These are phyloP conservation scores for Saprolegnia diclina DNA, from an alignment of 352 stramenopile genomes.

Conservation along the genomic window DNA sequence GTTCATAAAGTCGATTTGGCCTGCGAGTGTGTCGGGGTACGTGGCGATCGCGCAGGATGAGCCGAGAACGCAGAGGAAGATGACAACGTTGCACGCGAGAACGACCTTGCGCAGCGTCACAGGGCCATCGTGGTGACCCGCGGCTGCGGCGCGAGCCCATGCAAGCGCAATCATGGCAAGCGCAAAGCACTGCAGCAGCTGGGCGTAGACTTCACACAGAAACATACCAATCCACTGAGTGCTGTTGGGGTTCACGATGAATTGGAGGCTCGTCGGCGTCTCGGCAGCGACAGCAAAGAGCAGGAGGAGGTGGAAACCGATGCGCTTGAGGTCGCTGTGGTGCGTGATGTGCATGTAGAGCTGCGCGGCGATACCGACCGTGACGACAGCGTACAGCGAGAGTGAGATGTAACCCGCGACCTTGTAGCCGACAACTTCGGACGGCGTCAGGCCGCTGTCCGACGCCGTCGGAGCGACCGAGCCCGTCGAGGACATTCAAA, in stretches of 20 bases:
- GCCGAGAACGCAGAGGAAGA: slow-evolving; percentile 32
- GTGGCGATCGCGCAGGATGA: slow-evolving; percentile 49
- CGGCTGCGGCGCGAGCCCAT: neutral
- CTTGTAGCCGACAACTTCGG: slow-evolving; percentile 4
- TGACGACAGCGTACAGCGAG: neutral
- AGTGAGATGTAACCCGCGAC: neutral
- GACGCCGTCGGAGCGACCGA: too few relatives aligned
- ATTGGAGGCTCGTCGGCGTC: neutral
- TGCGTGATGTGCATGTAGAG: slow-evolving; percentile 1
- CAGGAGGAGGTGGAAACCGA: slow-evolving; percentile 1
- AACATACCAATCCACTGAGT: neutral
- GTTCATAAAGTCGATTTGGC: slow-evolving; percentile 60
- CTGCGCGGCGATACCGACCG: neutral
- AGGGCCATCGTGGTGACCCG: slow-evolving; percentile 32
- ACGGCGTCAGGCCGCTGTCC: neutral
- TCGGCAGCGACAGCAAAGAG: neutral
- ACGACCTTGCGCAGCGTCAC: slow-evolving; percentile 49
- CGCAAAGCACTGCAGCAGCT: slow-evolving; percentile 1
- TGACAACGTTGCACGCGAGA: slow-evolving; percentile 45
- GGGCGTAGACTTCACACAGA: neutral
- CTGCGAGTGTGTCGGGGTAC: slow-evolving; percentile 52
- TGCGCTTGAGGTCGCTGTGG: slow-evolving; percentile 3
- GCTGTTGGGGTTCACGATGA: slow-evolving; percentile 6
- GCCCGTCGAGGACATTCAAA: too few relatives aligned
- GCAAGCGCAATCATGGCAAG: neutral